phyloP scores from a whole-genome alignment of 306 rosid genomes.

The Abrus precatorius region DNA sequence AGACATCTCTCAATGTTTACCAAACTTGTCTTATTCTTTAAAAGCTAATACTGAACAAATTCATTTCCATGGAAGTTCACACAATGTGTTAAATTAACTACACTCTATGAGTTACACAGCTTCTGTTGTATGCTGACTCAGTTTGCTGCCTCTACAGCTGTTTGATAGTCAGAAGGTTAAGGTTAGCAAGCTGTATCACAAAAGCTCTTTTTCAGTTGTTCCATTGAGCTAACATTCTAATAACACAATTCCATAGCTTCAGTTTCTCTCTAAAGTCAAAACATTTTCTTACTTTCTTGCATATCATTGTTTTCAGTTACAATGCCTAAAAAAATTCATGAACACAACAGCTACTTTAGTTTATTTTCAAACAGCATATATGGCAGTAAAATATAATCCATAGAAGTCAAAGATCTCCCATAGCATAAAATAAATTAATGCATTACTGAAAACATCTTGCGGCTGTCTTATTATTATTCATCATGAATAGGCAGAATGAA shows the following conservation, averaged over 20 bases:
- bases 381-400: neutral
- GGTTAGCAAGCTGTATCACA: neutral
- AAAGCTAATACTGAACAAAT: neutral
- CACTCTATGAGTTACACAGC: neutral
- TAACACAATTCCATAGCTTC: neutral
- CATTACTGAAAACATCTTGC: neutral
- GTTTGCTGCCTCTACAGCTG: neutral
- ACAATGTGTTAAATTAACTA: neutral
- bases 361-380: neutral
- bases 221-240: neutral
- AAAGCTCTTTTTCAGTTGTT: neutral
- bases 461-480: neutral
- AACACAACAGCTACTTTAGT: neutral
- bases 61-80: neutral
- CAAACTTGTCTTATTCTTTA: neutral
- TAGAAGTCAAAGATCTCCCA: conserved; percentile 8
- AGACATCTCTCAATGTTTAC: neutral
- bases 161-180: neutral
- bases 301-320: neutral
- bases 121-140: neutral
- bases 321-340: neutral
- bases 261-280: neutral
- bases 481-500: conserved; percentile 5
- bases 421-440: neutral
- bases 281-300: neutral